phyloP scores from a whole-genome alignment of 495 filamentous ascomycete species.

The Bombardia bombarda region DNA sequence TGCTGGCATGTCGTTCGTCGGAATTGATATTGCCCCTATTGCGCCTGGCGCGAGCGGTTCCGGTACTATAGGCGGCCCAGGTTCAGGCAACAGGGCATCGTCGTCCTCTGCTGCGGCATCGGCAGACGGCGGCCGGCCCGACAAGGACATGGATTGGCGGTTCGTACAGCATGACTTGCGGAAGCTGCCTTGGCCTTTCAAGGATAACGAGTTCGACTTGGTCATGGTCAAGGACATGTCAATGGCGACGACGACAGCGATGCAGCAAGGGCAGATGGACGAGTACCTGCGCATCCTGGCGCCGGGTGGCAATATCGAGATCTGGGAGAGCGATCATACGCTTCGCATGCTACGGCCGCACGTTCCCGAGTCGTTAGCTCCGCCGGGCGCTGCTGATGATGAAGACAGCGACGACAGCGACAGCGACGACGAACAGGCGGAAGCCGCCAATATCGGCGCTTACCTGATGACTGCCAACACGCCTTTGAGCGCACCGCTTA shows the following conservation, averaged over 20 bases:
- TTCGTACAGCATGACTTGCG: slow-evolving; percentile 85
- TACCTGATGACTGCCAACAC: slow-evolving; percentile 80
- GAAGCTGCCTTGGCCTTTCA: slow-evolving; percentile 66
- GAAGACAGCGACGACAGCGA: slow-evolving; percentile 28
- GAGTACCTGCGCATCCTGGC: slow-evolving; percentile 72
- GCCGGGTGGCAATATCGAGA: slow-evolving; percentile 73
- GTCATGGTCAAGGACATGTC: slow-evolving; percentile 85
- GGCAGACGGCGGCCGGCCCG: slow-evolving; percentile 18
- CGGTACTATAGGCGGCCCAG: slow-evolving; percentile 1
- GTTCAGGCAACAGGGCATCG: slow-evolving; percentile 2
- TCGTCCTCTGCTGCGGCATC: slow-evolving; percentile 5
- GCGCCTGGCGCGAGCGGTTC: slow-evolving; percentile 54
- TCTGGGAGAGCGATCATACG: slow-evolving; percentile 78
- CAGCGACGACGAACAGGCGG: slow-evolving; percentile 50
- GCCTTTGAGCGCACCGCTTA: slow-evolving; percentile 67
- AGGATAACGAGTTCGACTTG: slow-evolving; percentile 78
- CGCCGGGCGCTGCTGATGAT: slow-evolving; percentile 28
- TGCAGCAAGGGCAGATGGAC: slow-evolving; percentile 57
- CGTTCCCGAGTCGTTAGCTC: slow-evolving; percentile 45
- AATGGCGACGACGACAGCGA: slow-evolving; percentile 55
- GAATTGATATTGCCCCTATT: slow-evolving; percentile 74
- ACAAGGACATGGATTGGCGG: slow-evolving; percentile 74
- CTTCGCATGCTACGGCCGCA: slow-evolving; percentile 71
- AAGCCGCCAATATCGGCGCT: slow-evolving; percentile 49
- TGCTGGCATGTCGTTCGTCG: slow-evolving; percentile 60